Conservation (phyloP, 768 basidiomycete species). For the Baorangia bicolor region DNA sequence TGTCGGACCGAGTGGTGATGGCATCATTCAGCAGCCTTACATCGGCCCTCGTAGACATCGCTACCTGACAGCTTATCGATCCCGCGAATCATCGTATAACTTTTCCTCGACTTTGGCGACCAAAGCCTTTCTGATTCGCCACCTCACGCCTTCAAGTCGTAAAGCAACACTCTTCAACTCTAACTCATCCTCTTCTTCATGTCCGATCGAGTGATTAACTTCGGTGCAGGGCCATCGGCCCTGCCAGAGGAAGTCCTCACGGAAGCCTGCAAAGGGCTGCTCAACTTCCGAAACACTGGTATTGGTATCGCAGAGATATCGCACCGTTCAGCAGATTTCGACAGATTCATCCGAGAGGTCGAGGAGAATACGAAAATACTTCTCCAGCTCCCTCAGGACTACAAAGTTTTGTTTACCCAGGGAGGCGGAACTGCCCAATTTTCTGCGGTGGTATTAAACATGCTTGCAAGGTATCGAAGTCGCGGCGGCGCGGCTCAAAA, state of each 20-base stretch:
- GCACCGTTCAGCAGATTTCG: constrained; percentile 91
- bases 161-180: not conserved
- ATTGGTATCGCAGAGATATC: constrained; percentile 97
- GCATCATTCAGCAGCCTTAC: not conserved
- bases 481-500: constrained; percentile 57
- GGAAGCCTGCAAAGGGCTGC: constrained; percentile 78
- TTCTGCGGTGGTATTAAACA: constrained; percentile 87
- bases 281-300: constrained; percentile 88
- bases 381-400: constrained; percentile 78
- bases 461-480: constrained; percentile 82
- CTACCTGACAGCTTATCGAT: not conserved
- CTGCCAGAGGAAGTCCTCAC: constrained; percentile 84
- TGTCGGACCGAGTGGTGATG: not conserved
- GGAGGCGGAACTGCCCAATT: constrained; percentile 94
- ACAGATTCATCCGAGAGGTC: constrained; percentile 59
- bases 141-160: not conserved
- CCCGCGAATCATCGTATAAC: not conserved
- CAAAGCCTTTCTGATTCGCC: not conserved
- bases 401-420: constrained; percentile 88
- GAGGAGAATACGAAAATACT: constrained; percentile 70
- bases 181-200: constrained; percentile 11
- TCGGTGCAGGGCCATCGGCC: constrained; percentile 93
- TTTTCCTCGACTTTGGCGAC: not conserved
- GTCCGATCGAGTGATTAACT: constrained; percentile 68
- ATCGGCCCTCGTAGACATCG: not conserved